phyloP scores from a whole-genome alignment of 495 filamentous ascomycete genomes.

The Pseudotulostoma volvatum region DNA sequence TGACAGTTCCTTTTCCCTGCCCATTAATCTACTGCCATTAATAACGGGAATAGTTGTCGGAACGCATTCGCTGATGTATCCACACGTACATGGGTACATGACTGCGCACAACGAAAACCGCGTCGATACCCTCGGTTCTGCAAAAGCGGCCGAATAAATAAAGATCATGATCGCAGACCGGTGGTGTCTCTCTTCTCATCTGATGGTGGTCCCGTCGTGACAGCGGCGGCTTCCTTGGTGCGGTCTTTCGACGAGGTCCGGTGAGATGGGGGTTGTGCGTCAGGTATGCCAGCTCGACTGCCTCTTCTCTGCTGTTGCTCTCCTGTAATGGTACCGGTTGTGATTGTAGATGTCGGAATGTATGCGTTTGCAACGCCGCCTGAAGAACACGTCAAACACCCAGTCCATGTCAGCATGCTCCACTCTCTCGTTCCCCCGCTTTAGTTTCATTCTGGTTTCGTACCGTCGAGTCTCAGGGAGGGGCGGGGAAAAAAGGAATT shows the following conservation, averaged over 20 bases:
- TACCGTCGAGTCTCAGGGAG: neutral
- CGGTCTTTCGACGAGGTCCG: slow-evolving; percentile 23
- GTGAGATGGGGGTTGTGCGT: slow-evolving; percentile 20
- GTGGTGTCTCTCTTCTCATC: neutral
- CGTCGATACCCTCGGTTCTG: no score
- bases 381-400: slow-evolving; percentile 8
- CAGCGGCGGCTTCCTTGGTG: slow-evolving; percentile 13
- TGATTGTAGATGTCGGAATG: slow-evolving; percentile 18
- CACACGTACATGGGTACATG: no score
- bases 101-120: no score
- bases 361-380: slow-evolving; percentile 31
- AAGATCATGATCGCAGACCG: neutral
- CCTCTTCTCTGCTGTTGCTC: slow-evolving; percentile 15
- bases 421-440: neutral
- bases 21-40: no score
- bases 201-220: neutral
- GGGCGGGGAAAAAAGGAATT: neutral
- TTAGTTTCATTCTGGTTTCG: neutral
- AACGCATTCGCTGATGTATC: no score
- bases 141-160: no score
- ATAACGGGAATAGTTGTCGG: no score
- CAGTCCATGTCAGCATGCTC: neutral
- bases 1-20: no score
- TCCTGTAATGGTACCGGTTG: slow-evolving; percentile 11
- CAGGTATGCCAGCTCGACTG: slow-evolving; percentile 17